Percentiles rank a stretch among this genome's conserved stretches.
phyloP scores from a whole-genome alignment of 345 rosid species.

The Psidium guajava region DNA sequence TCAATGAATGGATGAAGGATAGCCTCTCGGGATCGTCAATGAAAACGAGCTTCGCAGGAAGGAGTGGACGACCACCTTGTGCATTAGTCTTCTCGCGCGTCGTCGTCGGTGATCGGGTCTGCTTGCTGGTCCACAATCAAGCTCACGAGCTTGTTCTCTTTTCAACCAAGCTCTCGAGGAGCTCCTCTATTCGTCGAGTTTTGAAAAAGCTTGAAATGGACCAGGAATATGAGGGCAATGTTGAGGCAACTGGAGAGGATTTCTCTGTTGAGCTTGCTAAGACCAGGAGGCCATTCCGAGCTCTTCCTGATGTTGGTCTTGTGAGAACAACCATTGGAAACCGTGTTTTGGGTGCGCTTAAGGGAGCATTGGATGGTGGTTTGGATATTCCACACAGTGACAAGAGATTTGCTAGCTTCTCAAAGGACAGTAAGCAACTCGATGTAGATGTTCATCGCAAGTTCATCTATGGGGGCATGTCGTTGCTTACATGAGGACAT shows the following conservation, averaged over 20 bases:
- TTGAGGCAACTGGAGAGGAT: conserved; percentile 84
- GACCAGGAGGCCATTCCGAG: conserved; percentile 69
- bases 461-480: conserved; percentile 78
- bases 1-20: too few relatives aligned
- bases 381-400: conserved; percentile 88
- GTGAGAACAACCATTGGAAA: conserved; percentile 66
- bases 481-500: conserved; percentile 60
- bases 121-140: too few relatives aligned
- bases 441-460: conserved; percentile 75
- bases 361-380: conserved; percentile 91
- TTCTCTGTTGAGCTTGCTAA: conserved; percentile 71
- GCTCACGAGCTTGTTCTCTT: too few relatives aligned
- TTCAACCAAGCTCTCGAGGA: too few relatives aligned
- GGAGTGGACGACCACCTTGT: too few relatives aligned
- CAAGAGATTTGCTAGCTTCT: conserved; percentile 80
- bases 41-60: too few relatives aligned
- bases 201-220: conserved; percentile 66
- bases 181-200: conserved; percentile 28
- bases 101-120: too few relatives aligned
- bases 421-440: conserved; percentile 59
- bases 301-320: conserved; percentile 78
- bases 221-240: conserved; percentile 56
- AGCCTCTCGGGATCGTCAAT: too few relatives aligned
- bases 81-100: too few relatives aligned
- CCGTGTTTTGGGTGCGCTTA: conserved; percentile 63